Evolutionary conservation across 202 grass and related monocot species (phyloP), one percentile per base, ranked within the genome.

Genomic region (Schoenoplectus tabernaemontani): DNA sequence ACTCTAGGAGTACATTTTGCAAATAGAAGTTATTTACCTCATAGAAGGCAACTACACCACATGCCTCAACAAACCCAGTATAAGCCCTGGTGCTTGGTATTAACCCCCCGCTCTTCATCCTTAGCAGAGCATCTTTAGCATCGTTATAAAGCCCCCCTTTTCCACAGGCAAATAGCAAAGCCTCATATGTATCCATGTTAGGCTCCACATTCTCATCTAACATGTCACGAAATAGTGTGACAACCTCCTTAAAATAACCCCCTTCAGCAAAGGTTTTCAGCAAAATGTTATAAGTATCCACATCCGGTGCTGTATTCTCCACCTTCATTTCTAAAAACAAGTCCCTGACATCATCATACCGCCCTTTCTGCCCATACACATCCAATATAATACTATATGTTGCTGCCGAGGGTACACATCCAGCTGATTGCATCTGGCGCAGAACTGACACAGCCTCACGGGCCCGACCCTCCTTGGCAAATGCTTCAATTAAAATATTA

Each of bases 311-410:
- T 11, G 93, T 89, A 70, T 76, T 81, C 6, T 82, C 77, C 4
- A 86, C 84, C 78, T 93, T 97, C 95, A 97, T 97, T 89, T 97
- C 91, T 22, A 84, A 63, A 68, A 97, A 97, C 30, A 97, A 86
- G 59, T 94, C 87, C 0, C 95, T 89, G 67, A 97, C 95, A 11
- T 93, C 95, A 12, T 97, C 91, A 17, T 94, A 97, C 37, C 87
- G 82, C 0, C 87, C 91, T 65, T 87, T 90, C 20, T 82, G 84
- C 43, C 95, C 95, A 4, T 92, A 97, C n/a, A 94, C 85, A 43
- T 92, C 89, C 8, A 97, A 88, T 79, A 97, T 76, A 41, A 94
- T 83, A 82, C 95, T 90, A 81, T 97, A 97, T 0, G 87, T 94
- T 1, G 87, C 86, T 17, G 95, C 86, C 0, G 89, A 89, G 4